Conservation (phyloP, 2,329 filamentous ascomycete species). For the Verticillium nubilum region DNA sequence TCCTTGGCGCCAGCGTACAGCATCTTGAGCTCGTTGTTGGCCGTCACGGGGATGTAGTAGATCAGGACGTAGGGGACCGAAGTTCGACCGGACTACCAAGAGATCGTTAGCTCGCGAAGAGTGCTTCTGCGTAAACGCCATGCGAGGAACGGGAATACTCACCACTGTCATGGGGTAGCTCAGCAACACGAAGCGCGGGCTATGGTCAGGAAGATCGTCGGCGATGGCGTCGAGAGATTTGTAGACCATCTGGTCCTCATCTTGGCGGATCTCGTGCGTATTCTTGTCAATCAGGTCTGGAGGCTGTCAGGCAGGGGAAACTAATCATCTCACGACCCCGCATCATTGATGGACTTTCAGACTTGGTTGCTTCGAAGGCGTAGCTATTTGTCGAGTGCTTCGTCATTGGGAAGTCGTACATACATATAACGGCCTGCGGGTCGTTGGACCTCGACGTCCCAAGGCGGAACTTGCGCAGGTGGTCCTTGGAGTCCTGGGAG, state of each 20-base stretch:
- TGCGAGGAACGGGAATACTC: too few species aligned
- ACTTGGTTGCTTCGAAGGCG: too few species aligned
- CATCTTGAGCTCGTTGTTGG: slow-evolving; percentile 84
- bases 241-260: slow-evolving; percentile 73
- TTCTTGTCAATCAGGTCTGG: slow-evolving; percentile 88
- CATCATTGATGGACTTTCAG: not conserved
- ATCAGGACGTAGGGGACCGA: slow-evolving; percentile 91
- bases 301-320: not conserved
- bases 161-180: slow-evolving; percentile 89
- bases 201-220: slow-evolving; percentile 88
- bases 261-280: slow-evolving; percentile 82
- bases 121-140: not conserved
- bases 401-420: slow-evolving; percentile 33
- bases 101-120: not conserved
- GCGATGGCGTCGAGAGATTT: slow-evolving; percentile 72
- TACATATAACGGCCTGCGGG: slow-evolving; percentile 93
- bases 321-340: not conserved
- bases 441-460: slow-evolving; percentile 81
- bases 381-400: not conserved
- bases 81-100: slow-evolving; percentile 71
- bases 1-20: slow-evolving; percentile 95
- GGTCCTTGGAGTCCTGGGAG: slow-evolving; percentile 81
- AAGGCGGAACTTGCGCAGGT: slow-evolving; percentile 90
- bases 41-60: slow-evolving; percentile 90
- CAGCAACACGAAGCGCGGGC: slow-evolving; percentile 82